Base-by-base conservation (phyloP, 2,329 filamentous ascomycete genomes). In the Curvularia hawaiiensis region DNA sequence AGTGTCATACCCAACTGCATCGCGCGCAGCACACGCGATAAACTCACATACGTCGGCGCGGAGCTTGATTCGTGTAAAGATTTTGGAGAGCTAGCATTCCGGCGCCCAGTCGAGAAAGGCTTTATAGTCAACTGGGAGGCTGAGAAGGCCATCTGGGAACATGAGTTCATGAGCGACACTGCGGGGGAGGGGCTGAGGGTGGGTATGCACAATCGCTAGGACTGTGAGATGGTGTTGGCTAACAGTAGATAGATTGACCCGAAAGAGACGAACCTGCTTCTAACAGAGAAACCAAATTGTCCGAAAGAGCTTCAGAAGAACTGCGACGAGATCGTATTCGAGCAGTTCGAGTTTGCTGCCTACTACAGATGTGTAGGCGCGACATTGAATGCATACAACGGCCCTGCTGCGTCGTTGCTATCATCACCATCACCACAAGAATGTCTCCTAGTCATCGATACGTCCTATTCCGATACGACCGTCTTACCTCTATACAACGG, bases 71-170 rank as follows among this genome's bases (percentile, higher is more conserved):
- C 86, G 56, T 96, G 94, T 76, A 88, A 84, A 63, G 94, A 99
- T 72, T 97, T 92, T 79, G 92, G 92, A 63, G 94, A 97, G 75
- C 86, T 96, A 20, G 84, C 86, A 9, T 97, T 97, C 70, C 86
- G 94, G 1, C 83, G 94, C 0, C 95, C 95, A 0, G 90, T 98
- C 1, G 95, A 99, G 77, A 96, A 93, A 77, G 95, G 95, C 8
- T 98, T 91, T 72, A 83, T 98, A 49, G 93, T 98, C 60, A 97
- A 94, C 72, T 99, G 95, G 95, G 95, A 99, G 77, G 89, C 90
- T 0, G 87, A 99, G 79, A 94, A 91, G 77, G 93, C 95, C 71
- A 91, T 99, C 50, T 99, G 95, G 95, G 92, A 97, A 70, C 87
- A 89, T 66, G 88, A 93, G 59, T 90, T 98, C 70, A 88, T 96